Conservation (phyloP, 192 early-diverging fungal genomes). For the Spizellomyces punctatus region DNA sequence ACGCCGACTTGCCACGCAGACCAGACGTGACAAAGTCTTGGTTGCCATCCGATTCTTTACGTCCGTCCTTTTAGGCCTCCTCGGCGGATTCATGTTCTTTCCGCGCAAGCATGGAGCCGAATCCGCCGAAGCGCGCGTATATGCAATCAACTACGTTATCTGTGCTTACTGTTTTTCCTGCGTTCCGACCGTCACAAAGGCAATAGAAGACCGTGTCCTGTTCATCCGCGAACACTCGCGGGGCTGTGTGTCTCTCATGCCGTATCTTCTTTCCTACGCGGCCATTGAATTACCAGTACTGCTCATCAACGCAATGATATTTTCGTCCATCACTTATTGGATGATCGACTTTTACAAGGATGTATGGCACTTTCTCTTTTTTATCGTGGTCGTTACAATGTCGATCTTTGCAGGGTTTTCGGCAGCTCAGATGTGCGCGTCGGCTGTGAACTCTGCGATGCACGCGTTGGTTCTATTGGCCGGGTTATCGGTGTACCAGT, state of each 20-base stretch:
- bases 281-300: neutral
- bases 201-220: neutral
- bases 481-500: neutral
- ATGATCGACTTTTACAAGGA: neutral
- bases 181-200: neutral
- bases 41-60: neutral
- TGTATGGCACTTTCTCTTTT: conserved; percentile 1
- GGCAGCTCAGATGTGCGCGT: neutral
- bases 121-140: conserved; percentile 1
- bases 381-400: neutral
- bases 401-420: neutral
- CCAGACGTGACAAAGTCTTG: conserved; percentile 2
- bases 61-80: conserved; percentile 4
- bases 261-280: neutral
- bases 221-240: neutral
- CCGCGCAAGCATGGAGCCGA: neutral
- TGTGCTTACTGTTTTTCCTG: neutral
- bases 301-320: neutral
- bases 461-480: conserved; percentile 4
- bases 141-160: neutral
- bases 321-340: conserved; percentile 2
- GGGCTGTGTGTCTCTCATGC: neutral
- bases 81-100: conserved; percentile 5
- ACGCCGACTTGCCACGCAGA: neutral
- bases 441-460: neutral